Conservation (phyloP, 169 alveolate genomes). For the Prorocentrum cordatum region DNA sequence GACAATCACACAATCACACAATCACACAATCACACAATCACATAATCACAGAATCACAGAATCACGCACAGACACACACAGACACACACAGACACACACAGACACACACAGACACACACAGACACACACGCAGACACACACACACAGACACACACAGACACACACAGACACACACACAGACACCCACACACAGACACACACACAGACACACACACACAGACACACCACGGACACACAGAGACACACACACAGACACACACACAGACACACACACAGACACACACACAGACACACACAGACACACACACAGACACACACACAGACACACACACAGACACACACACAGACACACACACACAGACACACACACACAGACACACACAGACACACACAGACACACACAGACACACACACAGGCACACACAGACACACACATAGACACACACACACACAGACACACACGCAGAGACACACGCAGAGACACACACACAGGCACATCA, state of each 20-base stretch:
- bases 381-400: background rate
- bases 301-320: background rate
- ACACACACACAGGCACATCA: background rate
- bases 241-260: background rate
- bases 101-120: background rate
- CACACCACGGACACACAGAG: background rate
- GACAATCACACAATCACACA: too few relatives aligned
- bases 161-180: background rate
- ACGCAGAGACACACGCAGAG: background rate
- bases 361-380: background rate
- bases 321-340: background rate
- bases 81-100: background rate
- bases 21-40: too few relatives aligned
- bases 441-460: background rate
- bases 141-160: background rate
- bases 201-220: background rate
- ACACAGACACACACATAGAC: background rate
- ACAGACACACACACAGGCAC: background rate
- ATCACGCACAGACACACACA: background rate
- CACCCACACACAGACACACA: background rate
- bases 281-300: background rate
- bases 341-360: background rate
- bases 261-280: background rate
- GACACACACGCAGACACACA: background rate
- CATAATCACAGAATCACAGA: background rate